Base-by-base conservation (phyloP, 192 early-diverging fungal species). In the Phycomyces blakesleeanus region DNA sequence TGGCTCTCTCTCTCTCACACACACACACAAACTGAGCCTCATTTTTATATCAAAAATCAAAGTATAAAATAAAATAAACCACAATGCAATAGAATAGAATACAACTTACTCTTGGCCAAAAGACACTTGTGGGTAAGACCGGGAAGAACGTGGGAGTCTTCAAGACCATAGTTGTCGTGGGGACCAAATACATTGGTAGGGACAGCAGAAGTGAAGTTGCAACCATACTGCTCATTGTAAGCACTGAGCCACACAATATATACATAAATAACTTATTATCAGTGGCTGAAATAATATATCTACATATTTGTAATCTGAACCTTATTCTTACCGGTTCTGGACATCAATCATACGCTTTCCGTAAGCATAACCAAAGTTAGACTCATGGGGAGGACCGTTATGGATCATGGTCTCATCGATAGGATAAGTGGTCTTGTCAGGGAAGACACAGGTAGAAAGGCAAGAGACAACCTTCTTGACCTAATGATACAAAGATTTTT, bases 321-420 rank as follows among this genome's bases (percentile, higher is more conserved):
- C 3, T 47, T 18, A 14, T 40, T 21, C 75, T 61, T 82, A 90
- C 89, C 81, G 76, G 73, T 92, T 92, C 74, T 85, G 80, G 39
- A 90, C 83, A 78, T 92, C 91, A 54, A 92, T 86, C 83, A 92
- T 90, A 54, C 91, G 79, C 77, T 92, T 92, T 42, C 86, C 84
- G 61, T 90, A 79, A 51, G 91, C 89, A 74, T 92, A 92, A 15
- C 89, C 91, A 72, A 83, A 91, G 78, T 92, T 92, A 26, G 84
- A 87, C 12, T 83, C 78, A 57, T 92, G 91, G 39, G 91, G 91
- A 54, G 89, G 87, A 27, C 91, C 91, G 42, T 80, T 76, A 73
- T 92, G 91, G 49, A 92, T 80, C 91, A 92, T 92, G 53, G 83
- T 87, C 73, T 92, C 91, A 58, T 91, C 87, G 70, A 92, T 90